Percentiles rank a stretch among this genome's conserved stretches.
Conservation (phyloP, 768 basidiomycete species). For the Boletus sp. region DNA sequence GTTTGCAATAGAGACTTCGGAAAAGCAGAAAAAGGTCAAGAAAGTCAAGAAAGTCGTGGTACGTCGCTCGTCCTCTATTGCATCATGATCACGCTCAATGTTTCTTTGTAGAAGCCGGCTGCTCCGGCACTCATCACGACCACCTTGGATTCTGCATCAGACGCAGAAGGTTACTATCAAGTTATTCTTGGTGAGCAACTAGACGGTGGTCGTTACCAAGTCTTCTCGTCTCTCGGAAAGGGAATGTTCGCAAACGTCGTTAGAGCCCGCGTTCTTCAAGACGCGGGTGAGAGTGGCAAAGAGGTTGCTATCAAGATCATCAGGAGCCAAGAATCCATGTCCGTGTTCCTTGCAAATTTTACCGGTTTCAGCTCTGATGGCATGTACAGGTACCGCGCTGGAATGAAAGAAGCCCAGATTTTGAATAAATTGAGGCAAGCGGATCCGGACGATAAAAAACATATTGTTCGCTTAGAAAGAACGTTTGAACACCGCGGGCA, state of each 20-base stretch:
- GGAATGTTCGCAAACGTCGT: slow-evolving; percentile 99
- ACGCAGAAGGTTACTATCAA: slow-evolving; percentile 93
- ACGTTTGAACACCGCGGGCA: slow-evolving; percentile 98
- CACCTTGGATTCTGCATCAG: slow-evolving; percentile 87
- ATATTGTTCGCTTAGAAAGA: slow-evolving; percentile 86
- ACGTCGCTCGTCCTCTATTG: slow-evolving; percentile 19
- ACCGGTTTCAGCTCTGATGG: slow-evolving; percentile 2
- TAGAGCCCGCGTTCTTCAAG: slow-evolving; percentile 78
- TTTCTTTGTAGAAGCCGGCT: slow-evolving; percentile 39
- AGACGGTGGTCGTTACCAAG: slow-evolving; percentile 90
- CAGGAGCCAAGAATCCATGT: slow-evolving; percentile 96
- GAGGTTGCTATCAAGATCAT: slow-evolving; percentile 99
- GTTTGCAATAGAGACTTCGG: slow-evolving; percentile 67
- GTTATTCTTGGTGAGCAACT: slow-evolving; percentile 93
- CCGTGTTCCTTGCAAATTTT: slow-evolving; percentile 32
- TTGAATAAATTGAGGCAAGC: slow-evolving; percentile 82
- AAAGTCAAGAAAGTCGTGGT: slow-evolving; percentile 60
- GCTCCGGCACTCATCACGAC: slow-evolving; percentile 69
- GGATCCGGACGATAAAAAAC: slow-evolving; percentile 96
- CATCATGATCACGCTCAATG: slow-evolving; percentile 7
- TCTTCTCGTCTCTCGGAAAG: slow-evolving; percentile 92
- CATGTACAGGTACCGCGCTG: slow-evolving; percentile 82
- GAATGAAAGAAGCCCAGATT: slow-evolving; percentile 88
- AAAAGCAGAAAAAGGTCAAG: slow-evolving; percentile 53
- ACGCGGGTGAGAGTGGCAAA: slow-evolving; percentile 49